Base-by-base conservation (phyloP, 2,329 filamentous ascomycete species). In the Malbranchea cinnamomea region DNA sequence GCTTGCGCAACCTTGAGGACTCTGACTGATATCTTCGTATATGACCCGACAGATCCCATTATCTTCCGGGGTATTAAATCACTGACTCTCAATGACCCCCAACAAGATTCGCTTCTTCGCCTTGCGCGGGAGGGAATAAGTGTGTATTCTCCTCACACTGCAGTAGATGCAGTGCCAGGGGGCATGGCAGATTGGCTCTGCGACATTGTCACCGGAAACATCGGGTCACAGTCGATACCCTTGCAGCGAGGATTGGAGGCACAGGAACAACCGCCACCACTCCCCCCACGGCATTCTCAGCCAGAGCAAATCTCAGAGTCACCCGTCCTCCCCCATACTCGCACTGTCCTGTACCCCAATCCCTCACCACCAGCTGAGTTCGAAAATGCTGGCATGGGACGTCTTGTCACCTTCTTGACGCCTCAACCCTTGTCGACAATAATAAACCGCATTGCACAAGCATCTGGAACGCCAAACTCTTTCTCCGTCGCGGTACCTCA, bases 101-200 rank as follows among this genome's bases (percentile, higher is more conserved):
- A 95, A 53, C 89, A 98, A 51, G 69, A 75, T 24, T 81, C 81
- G 5, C 70, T 98, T 18, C 66, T 98, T 3, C 71, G 77, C 25
- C 68, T 98, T 8, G 79, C 78, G 26, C 78, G 81, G 39, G 74
- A 80, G 52, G 85, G 87, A 20, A 83, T 98, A 45, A 91, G 84
- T 40, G 84, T 98, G 33, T 98, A 95, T 62, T 84, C 78, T 41
- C 89, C 89, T 1, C 89, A 98, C 57, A 98, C 89, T 0, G 87
- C 89, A 9, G 73, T 95, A 24, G 89, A 98, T 54, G 83, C 83
- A 22, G 81, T 81, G 1, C 71, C 74, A 1, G 72, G 75, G 11
- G 89, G 89, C 3, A 71, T 98, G 42, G 91, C 85, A 48, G 82
- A 92, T 52, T 98, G 87, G 87, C 74, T 98, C 6, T 83, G 82